These are phyloP conservation scores for Xylariaceae sp. DNA, from an alignment of 2,329 filamentous ascomycete genomes.

Conservation along the genomic window DNA sequence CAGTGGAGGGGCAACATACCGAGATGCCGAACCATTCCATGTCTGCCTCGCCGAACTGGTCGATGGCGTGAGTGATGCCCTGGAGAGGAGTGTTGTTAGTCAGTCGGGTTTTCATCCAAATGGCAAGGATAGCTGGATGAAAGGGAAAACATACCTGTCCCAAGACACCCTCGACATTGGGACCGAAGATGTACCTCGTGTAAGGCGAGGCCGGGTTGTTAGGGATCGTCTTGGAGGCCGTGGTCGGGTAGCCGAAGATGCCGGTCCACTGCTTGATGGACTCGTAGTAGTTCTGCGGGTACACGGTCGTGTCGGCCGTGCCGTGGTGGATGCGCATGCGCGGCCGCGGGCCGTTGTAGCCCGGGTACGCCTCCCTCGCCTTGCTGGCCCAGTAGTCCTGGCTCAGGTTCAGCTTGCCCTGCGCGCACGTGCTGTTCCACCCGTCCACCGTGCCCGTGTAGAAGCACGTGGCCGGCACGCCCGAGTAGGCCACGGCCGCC, in stretches of 20 bases:
- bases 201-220: conserved; percentile 15
- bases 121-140: no score
- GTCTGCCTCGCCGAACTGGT: conserved; percentile 20
- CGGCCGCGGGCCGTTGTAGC: conserved; percentile 28
- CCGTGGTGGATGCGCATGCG: conserved; percentile 32
- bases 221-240: conserved; percentile 11
- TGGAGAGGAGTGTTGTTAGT: background rate
- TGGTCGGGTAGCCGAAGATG: conserved; percentile 31
- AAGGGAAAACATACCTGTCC: conserved; percentile 12
- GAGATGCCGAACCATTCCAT: conserved; percentile 21
- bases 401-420: conserved; percentile 38
- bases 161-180: conserved; percentile 20
- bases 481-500: conserved; percentile 39
- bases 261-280: conserved; percentile 34
- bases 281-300: conserved; percentile 29
- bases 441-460: conserved; percentile 35
- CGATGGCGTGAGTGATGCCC: conserved; percentile 18
- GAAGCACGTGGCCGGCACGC: conserved; percentile 41
- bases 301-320: conserved; percentile 28
- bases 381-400: conserved; percentile 44
- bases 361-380: conserved; percentile 36
- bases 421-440: conserved; percentile 49
- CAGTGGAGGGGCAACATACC: conserved; percentile 1
- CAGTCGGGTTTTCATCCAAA: no score
- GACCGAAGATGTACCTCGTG: conserved; percentile 21